Conservation (phyloP, 73 alveolate genomes). For the Paramecium tetraurelia region DNA sequence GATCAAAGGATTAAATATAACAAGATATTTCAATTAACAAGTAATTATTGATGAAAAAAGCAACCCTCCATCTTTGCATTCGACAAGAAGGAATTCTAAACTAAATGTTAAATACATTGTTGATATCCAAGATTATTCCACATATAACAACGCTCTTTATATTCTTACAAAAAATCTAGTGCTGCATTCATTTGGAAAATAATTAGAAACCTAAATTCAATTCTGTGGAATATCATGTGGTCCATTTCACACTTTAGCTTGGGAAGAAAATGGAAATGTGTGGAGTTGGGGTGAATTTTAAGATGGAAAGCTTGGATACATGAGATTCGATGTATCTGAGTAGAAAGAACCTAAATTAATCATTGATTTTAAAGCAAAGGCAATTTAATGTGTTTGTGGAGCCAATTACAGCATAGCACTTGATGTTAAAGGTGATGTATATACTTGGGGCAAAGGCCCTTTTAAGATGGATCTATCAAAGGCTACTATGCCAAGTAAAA, state of each 20-base stretch:
- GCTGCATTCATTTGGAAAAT: neutral
- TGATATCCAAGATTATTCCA: neutral
- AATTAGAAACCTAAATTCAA: neutral
- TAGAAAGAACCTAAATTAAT: neutral
- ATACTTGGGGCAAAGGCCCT: constrained; percentile 52
- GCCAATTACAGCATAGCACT: constrained; percentile 30
- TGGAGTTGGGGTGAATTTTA: constrained; percentile 46
- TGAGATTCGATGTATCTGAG: neutral
- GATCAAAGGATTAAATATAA: neutral
- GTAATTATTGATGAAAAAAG: neutral
- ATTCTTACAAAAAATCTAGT: neutral
- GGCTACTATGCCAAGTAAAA: constrained; percentile 1
- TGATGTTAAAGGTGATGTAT: constrained; percentile 33
- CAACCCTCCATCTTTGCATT: neutral
- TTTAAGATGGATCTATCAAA: neutral
- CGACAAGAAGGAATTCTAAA: neutral
- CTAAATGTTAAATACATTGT: neutral
- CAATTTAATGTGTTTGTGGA: constrained; percentile 15
- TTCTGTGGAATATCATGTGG: neutral
- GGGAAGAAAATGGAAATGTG: constrained; percentile 12
- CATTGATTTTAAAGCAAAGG: neutral
- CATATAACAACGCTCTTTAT: neutral
- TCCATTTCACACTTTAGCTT: neutral
- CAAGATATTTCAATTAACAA: neutral
- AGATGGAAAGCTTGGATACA: constrained; percentile 38